Evolutionary conservation across 1,284 basidiomycete species (phyloP).

Genomic region (Schizophyllum commune): DNA sequence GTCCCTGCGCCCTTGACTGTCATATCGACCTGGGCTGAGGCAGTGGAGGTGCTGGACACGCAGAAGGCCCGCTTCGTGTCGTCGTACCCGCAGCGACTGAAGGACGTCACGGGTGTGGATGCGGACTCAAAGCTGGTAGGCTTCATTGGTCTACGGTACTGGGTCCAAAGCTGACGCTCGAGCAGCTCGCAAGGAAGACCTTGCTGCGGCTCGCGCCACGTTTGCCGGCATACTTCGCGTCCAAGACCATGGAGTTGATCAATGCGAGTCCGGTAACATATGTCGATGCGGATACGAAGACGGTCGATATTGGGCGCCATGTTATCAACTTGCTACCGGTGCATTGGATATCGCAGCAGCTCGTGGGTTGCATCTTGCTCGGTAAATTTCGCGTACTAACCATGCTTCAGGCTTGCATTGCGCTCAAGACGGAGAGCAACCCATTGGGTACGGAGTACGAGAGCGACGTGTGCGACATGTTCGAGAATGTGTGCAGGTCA

Average conservation of each 20-base stretch:
- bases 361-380: constrained; percentile 36
- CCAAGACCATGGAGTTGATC: constrained; percentile 31
- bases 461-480: constrained; percentile 39
- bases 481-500: constrained; percentile 49
- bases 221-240: constrained; percentile 28
- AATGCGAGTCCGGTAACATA: constrained; percentile 27
- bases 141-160: constrained; percentile 8
- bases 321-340: constrained; percentile 64
- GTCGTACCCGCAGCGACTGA: constrained; percentile 22
- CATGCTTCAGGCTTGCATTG: constrained; percentile 38
- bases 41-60: constrained; percentile 28
- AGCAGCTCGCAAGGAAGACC: constrained; percentile 8
- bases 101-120: constrained; percentile 9
- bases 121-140: constrained; percentile 12
- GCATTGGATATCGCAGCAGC: constrained; percentile 53
- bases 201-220: constrained; percentile 12
- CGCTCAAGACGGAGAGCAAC: constrained; percentile 46
- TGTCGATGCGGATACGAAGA: constrained; percentile 25
- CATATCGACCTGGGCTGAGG: constrained; percentile 25
- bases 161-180: constrained; percentile 7
- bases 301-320: constrained; percentile 65
- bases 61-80: constrained; percentile 20
- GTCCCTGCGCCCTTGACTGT: constrained; percentile 16
- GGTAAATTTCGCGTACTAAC: background rate
- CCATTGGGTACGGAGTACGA: constrained; percentile 42